Conservation (phyloP, 2,329 filamentous ascomycete genomes). For the Juglanconis sp. region DNA sequence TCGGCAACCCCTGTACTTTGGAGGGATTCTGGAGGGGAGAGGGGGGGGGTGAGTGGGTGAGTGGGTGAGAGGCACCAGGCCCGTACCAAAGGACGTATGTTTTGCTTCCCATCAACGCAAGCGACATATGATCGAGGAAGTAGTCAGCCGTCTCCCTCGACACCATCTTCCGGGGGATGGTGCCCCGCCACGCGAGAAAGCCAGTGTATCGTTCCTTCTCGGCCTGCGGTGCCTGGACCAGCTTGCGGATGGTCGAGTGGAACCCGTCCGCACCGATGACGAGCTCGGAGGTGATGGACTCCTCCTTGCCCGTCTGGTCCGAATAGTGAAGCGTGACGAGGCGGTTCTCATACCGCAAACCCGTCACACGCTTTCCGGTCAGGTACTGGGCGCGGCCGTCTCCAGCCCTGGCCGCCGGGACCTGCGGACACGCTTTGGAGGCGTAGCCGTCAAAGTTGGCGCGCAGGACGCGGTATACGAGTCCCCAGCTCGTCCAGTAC, state of each 20-base stretch:
- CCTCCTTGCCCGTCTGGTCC: conserved; percentile 23
- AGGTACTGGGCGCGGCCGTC: conserved; percentile 24
- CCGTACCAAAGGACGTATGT: conserved; percentile 25
- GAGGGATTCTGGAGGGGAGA: too few species aligned
- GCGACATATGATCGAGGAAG: conserved; percentile 17
- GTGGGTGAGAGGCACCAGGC: background rate
- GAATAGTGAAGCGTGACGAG: conserved; percentile 20
- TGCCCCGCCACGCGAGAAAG: conserved; percentile 28
- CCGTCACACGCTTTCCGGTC: conserved; percentile 22
- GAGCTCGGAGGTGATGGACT: conserved; percentile 33
- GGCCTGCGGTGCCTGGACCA: conserved; percentile 21
- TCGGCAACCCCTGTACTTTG: background rate
- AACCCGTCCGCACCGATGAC: conserved; percentile 30
- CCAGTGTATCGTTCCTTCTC: conserved; percentile 24
- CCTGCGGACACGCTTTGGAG: conserved; percentile 22
- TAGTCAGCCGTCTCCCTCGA: conserved; percentile 20
- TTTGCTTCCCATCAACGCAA: conserved; percentile 15
- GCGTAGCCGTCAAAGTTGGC: conserved; percentile 37
- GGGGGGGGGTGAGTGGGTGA: too few species aligned
- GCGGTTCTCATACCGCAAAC: conserved; percentile 14
- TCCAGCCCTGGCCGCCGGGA: conserved; percentile 17
- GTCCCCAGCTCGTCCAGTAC: conserved; percentile 39
- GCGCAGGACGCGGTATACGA: conserved; percentile 36
- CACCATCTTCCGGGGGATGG: conserved; percentile 22
- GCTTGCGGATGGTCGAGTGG: conserved; percentile 26